phyloP scores from a whole-genome alignment of 352 stramenopile species.

The Phytophthora melonis region DNA sequence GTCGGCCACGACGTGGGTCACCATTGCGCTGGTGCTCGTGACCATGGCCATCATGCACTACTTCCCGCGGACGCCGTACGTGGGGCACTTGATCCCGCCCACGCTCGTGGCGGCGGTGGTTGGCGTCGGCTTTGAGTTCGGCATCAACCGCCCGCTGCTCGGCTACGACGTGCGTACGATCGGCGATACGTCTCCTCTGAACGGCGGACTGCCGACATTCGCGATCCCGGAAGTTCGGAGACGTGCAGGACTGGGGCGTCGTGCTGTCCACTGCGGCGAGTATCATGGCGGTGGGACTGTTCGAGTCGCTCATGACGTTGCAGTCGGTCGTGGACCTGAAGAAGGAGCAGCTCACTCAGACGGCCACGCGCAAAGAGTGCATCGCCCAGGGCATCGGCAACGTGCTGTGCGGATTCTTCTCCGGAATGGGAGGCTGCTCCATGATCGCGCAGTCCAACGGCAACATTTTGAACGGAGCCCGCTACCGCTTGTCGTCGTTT shows the following conservation, averaged over 20 bases:
- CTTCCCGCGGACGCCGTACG: conserved; percentile 66
- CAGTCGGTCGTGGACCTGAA: conserved; percentile 93
- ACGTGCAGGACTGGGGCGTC: conserved; percentile 67
- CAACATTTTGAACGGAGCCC: conserved; percentile 89
- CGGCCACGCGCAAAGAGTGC: conserved; percentile 76
- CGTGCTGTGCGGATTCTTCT: conserved; percentile 92
- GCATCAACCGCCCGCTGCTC: conserved; percentile 81
- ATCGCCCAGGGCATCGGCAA: conserved; percentile 93
- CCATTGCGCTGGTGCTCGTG: conserved; percentile 70
- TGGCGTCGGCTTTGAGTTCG: conserved; percentile 88
- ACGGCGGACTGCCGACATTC: conserved; percentile 64
- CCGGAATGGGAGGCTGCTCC: conserved; percentile 94
- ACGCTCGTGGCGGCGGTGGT: conserved; percentile 84
- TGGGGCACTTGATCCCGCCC: conserved; percentile 79
- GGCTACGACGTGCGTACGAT: conserved; percentile 84
- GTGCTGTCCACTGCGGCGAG: conserved; percentile 91
- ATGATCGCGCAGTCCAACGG: conserved; percentile 95
- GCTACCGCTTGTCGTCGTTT: conserved; percentile 74
- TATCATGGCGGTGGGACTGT: conserved; percentile 92
- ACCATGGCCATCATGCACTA: conserved; percentile 91
- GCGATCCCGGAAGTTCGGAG: conserved; percentile 52
- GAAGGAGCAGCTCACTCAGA: conserved; percentile 73
- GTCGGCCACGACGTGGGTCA: conserved; percentile 68
- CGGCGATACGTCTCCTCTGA: conserved; percentile 70
- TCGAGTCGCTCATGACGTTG: conserved; percentile 96